Evolutionary conservation across 129 eudicot species (phyloP).

Genomic region (Escallonia rubra): DNA sequence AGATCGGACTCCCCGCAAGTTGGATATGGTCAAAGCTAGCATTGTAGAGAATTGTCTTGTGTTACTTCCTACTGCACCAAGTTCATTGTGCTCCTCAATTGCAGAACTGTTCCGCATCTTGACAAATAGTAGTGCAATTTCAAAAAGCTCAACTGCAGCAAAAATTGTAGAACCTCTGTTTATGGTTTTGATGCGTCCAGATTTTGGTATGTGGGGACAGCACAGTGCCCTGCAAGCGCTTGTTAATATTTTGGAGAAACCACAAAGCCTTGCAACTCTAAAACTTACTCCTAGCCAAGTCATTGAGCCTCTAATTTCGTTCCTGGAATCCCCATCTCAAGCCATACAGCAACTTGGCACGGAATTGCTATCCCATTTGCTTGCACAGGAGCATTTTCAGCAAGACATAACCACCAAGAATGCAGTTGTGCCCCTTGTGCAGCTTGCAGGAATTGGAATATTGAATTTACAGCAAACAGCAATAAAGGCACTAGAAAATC

Average conservation of each 20-base stretch:
- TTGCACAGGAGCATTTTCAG: constrained; percentile 73
- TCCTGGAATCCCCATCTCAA: constrained; percentile 72
- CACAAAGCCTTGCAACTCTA: constrained; percentile 58
- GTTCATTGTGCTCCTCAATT: constrained; percentile 53
- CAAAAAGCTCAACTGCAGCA: constrained; percentile 61
- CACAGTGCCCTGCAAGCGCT: constrained; percentile 88
- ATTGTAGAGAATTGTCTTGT: constrained; percentile 58
- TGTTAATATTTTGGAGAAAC: constrained; percentile 75
- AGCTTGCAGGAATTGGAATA: constrained; percentile 73
- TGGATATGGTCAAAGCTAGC: constrained; percentile 77
- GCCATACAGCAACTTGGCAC: constrained; percentile 86
- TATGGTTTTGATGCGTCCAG: constrained; percentile 50
- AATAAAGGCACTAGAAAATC: constrained; percentile 56
- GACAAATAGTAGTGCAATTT: constrained; percentile 74
- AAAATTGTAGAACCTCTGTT: constrained; percentile 72
- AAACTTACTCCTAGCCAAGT: constrained; percentile 75
- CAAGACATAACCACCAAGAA: constrained; percentile 62
- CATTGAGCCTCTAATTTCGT: constrained; percentile 59
- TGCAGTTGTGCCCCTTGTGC: constrained; percentile 73
- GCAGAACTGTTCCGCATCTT: constrained; percentile 75
- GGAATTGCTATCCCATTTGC: constrained; percentile 65
- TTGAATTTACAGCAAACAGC: constrained; percentile 68
- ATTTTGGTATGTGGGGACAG: constrained; percentile 71
- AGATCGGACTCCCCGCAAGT: constrained; percentile 61
- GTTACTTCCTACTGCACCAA: constrained; percentile 53